phyloP scores from a whole-genome alignment of 371 early-diverging fungal genomes.

The Batrachochytrium dendrobatidis region DNA sequence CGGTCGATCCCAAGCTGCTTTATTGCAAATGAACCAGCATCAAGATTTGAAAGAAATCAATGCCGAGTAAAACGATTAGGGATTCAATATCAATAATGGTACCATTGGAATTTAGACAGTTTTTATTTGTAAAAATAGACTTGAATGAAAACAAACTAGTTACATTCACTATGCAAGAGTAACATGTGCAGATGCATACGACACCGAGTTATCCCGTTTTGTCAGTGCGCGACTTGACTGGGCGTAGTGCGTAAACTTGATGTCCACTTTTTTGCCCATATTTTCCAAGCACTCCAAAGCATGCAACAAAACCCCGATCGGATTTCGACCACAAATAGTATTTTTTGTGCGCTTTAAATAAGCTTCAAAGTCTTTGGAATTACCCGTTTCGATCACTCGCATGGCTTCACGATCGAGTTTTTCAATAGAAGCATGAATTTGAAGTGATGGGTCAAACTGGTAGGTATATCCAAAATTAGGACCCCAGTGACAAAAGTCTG shows the following conservation, averaged over 20 bases:
- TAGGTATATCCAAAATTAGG: constrained; percentile 50
- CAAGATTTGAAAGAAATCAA: neutral
- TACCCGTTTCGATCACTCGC: constrained; percentile 55
- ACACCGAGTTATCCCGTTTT: constrained; percentile 36
- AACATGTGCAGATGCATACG: constrained; percentile 48
- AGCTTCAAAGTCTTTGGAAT: constrained; percentile 49
- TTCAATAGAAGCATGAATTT: constrained; percentile 67
- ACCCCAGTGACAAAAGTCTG: constrained; percentile 94
- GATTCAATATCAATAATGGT: neutral
- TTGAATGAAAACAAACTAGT: constrained; percentile 7
- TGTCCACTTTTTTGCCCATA: constrained; percentile 18
- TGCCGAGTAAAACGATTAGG: neutral
- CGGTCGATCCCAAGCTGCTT: no score
- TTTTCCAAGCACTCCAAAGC: constrained; percentile 33
- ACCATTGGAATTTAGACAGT: no score
- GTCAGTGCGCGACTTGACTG: constrained; percentile 54
- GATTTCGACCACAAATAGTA: constrained; percentile 92
- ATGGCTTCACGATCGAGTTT: constrained; percentile 76
- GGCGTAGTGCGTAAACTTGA: constrained; percentile 75
- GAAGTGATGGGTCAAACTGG: constrained; percentile 11
- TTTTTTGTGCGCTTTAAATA: constrained; percentile 73
- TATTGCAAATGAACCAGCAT: no score
- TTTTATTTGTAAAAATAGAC: neutral
- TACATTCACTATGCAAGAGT: no score
- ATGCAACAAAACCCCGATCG: constrained; percentile 73